Conservation (phyloP, 306 rosid species). For the Casuarina equisetifolia region DNA sequence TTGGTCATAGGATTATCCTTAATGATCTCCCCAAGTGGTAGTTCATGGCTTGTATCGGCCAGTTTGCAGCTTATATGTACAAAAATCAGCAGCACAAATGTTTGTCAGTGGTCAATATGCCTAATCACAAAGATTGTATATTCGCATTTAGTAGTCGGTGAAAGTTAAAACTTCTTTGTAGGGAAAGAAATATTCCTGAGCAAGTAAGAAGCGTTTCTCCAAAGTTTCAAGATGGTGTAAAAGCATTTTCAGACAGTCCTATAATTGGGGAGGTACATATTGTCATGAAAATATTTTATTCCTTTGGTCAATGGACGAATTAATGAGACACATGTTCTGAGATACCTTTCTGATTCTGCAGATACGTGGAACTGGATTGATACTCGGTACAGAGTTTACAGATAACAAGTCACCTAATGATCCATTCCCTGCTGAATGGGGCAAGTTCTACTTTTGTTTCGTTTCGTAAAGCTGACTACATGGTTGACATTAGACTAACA, state of each 20-base stretch:
- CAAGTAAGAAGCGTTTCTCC: conserved; percentile 58
- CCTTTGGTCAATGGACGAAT: conserved; percentile 20
- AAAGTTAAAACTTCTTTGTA: conserved; percentile 34
- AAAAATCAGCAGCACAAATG: not conserved
- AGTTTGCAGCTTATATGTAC: not conserved
- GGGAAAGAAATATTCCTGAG: conserved; percentile 79
- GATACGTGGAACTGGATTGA: conserved; percentile 91
- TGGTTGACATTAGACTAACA: not conserved
- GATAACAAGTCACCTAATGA: conserved; percentile 89
- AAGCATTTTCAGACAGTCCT: conserved; percentile 76
- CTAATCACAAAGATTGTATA: not conserved
- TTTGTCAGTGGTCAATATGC: not conserved
- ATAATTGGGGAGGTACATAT: conserved; percentile 84
- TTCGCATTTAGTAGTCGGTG: conserved; percentile 6
- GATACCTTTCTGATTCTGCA: conserved; percentile 37
- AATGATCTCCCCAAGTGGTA: not conserved
- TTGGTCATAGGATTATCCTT: not conserved
- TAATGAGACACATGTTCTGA: not conserved
- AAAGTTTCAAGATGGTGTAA: conserved; percentile 81
- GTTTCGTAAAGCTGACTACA: not conserved
- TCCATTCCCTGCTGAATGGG: conserved; percentile 93
- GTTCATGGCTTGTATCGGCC: conserved; percentile 1
- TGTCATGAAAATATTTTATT: conserved; percentile 17
- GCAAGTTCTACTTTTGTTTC: conserved; percentile 46
- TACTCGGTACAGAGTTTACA: conserved; percentile 71